Conservation (phyloP, 108 stramenopile genomes). For the Cyclotella choctawhatcheeana region DNA sequence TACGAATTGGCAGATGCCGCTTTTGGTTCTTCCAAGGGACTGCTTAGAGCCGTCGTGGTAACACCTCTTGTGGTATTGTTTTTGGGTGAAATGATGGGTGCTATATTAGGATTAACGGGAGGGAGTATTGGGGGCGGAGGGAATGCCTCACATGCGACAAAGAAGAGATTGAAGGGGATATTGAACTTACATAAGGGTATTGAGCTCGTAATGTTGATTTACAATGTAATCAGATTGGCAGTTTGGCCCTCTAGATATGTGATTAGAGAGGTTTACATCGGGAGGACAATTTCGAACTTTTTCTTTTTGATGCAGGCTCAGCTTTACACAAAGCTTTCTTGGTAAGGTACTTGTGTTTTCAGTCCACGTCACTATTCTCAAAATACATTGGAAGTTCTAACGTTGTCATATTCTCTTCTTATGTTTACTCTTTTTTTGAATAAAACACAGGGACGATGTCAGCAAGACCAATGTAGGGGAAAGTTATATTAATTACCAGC, state of each 20-base stretch:
- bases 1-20: conserved; percentile 81
- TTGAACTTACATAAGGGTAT: conserved; percentile 83
- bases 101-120: conserved; percentile 57
- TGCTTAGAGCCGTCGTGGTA: conserved; percentile 49
- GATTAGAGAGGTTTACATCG: conserved; percentile 76
- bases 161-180: conserved; percentile 84
- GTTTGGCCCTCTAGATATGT: conserved; percentile 65
- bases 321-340: conserved; percentile 76
- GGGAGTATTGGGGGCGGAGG: conserved; percentile 30
- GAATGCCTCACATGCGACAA: conserved; percentile 47
- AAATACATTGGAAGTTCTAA: neutral
- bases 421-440: neutral
- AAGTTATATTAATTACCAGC: conserved; percentile 33
- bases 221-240: conserved; percentile 73
- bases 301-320: conserved; percentile 83
- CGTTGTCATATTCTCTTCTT: neutral
- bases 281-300: conserved; percentile 74
- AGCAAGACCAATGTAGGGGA: conserved; percentile 35
- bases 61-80: conserved; percentile 65
- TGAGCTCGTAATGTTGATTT: conserved; percentile 65
- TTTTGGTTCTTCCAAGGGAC: conserved; percentile 39
- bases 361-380: neutral
- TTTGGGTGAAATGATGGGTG: conserved; percentile 82
- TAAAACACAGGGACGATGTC: conserved; percentile 36
- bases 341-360: conserved; percentile 43